phyloP scores from a whole-genome alignment of 192 early-diverging fungal genomes.

The Cetraspora pellucida region DNA sequence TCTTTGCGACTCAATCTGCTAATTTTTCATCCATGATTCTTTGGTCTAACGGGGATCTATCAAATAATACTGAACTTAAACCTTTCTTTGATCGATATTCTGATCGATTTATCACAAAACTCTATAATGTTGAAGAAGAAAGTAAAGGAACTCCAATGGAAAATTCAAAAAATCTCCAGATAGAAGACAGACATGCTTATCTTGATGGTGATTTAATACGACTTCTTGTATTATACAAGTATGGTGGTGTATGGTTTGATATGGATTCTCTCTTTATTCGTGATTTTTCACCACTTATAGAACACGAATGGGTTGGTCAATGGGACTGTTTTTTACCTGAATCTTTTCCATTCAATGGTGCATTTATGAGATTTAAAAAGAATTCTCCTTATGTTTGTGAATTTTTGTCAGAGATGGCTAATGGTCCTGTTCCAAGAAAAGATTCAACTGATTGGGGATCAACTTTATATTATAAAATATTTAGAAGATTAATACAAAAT shows the following conservation, averaged over 20 bases:
- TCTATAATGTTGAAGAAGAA: conserved; percentile 36
- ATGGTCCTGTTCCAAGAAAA: conserved; percentile 40
- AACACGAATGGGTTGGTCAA: conserved; percentile 49
- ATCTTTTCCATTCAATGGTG: conserved; percentile 47
- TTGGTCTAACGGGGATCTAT: conserved; percentile 49
- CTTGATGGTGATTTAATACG: conserved; percentile 49
- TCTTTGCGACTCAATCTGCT: conserved; percentile 47
- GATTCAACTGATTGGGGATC: conserved; percentile 48
- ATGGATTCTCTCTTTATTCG: conserved; percentile 51
- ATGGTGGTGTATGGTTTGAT: conserved; percentile 56
- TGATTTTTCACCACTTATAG: conserved; percentile 45
- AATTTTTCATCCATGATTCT: conserved; percentile 41
- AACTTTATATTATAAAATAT: conserved; percentile 44
- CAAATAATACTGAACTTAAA: conserved; percentile 26
- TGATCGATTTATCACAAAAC: conserved; percentile 31
- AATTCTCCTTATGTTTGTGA: conserved; percentile 51
- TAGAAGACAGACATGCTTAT: conserved; percentile 45
- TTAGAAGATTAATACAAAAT: conserved; percentile 43
- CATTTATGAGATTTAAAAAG: conserved; percentile 48
- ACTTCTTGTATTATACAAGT: conserved; percentile 44
- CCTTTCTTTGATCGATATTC: conserved; percentile 36
- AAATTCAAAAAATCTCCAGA: conserved; percentile 37
- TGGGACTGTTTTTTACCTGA: conserved; percentile 53
- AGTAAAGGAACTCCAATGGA: conserved; percentile 42
- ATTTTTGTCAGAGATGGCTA: conserved; percentile 44